Percentiles rank a stretch among this genome's conserved stretches.
Conservation (phyloP, 768 basidiomycete genomes). For the Roridomyces roridus region DNA sequence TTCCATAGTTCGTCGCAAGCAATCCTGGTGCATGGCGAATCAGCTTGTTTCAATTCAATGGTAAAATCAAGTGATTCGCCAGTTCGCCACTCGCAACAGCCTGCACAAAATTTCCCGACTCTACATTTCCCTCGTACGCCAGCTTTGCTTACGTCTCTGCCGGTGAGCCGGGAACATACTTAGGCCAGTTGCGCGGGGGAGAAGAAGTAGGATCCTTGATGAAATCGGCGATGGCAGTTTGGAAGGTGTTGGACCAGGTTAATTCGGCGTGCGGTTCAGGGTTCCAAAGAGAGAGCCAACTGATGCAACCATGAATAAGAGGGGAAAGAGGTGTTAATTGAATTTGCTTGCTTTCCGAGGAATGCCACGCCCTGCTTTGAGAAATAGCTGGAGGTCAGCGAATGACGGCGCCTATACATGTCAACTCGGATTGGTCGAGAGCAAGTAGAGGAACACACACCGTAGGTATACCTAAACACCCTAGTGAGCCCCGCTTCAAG, state of each 20-base stretch:
- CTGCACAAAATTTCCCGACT: constrained; percentile 17
- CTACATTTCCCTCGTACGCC: constrained; percentile 23
- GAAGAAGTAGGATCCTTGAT: constrained; percentile 22
- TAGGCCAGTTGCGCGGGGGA: constrained; percentile 22
- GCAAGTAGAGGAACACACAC: too few relatives aligned
- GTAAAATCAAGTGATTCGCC: not conserved
- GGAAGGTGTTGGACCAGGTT: constrained; percentile 25
- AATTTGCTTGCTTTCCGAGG: too few relatives aligned
- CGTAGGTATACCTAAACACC: too few relatives aligned
- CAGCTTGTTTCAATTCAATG: too few relatives aligned
- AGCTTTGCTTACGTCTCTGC: constrained; percentile 22
- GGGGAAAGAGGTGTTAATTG: too few relatives aligned
- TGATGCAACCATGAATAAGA: too few relatives aligned
- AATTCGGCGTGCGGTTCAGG: constrained; percentile 24
- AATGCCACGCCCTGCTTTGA: constrained; percentile 28
- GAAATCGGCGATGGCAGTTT: constrained; percentile 24
- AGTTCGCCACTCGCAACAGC: not conserved
- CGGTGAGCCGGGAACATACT: constrained; percentile 18
- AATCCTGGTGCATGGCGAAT: too few relatives aligned
- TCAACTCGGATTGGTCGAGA: too few relatives aligned
- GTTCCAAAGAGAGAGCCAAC: too few relatives aligned
- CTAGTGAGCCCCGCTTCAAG: too few relatives aligned
- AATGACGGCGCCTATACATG: constrained; percentile 21
- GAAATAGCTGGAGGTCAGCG: constrained; percentile 25
- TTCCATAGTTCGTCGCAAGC: too few relatives aligned